Evolutionary conservation across 1,284 basidiomycete species (phyloP).

Genomic region (Sanghuangporus baumii): DNA sequence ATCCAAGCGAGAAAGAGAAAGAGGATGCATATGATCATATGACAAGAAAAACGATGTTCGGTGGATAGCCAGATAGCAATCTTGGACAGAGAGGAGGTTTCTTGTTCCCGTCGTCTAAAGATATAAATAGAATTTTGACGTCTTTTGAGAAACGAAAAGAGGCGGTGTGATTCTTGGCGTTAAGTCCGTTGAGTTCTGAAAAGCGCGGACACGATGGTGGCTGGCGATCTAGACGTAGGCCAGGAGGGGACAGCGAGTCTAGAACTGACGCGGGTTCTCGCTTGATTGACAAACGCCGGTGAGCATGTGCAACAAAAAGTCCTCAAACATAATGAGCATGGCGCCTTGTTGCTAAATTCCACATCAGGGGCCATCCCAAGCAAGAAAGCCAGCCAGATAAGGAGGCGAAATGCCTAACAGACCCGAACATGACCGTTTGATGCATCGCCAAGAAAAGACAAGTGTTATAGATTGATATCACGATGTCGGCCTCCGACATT

Average conservation of each 20-base stretch:
- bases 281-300: not conserved
- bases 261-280: not conserved
- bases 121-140: not conserved
- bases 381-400: not conserved
- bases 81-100: not conserved
- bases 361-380: not conserved
- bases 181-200: not conserved
- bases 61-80: not conserved
- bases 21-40: not conserved
- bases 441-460: not conserved
- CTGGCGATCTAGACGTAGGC: not conserved
- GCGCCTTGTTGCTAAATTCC: no score
- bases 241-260: not conserved
- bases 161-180: not conserved
- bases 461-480: not conserved
- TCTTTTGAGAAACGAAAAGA: not conserved
- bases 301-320: not conserved
- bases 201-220: not conserved
- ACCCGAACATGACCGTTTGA: not conserved
- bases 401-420: not conserved
- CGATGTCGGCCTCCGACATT: not conserved
- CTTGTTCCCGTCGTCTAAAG: not conserved
- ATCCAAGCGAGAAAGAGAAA: no score
- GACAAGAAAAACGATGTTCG: not conserved
- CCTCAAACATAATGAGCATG: no score